A percentile compares a stretch with the other conserved stretches of the same genome.
Evolutionary conservation across 257 asterid genomes (phyloP).

Genomic region (Nyctanthes arbortristis): DNA sequence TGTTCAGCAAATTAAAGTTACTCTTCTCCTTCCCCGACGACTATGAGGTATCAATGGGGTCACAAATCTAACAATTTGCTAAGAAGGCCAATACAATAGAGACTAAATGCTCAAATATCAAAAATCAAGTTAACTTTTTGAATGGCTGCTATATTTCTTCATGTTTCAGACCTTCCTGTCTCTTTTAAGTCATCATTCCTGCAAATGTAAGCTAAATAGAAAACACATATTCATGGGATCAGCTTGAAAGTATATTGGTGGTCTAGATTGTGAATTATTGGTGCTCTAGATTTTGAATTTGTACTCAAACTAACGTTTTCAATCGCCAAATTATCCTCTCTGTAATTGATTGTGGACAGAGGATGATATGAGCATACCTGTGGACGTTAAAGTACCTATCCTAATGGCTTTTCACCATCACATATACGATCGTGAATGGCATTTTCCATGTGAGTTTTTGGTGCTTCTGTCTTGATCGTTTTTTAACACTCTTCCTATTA

Average conservation of each 20-base stretch:
- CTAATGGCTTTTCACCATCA: slow-evolving; percentile 80
- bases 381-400: slow-evolving; percentile 87
- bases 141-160: not conserved
- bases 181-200: not conserved
- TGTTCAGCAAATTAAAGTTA: not conserved
- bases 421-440: slow-evolving; percentile 83
- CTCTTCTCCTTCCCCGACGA: not conserved
- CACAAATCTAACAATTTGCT: not conserved
- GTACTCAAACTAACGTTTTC: slow-evolving; percentile 12
- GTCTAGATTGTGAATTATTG: not conserved
- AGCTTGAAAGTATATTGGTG: not conserved
- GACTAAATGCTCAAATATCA: not conserved
- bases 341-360: slow-evolving; percentile 56
- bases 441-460: slow-evolving; percentile 83
- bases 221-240: not conserved
- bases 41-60: not conserved
- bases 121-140: not conserved
- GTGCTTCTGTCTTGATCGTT: slow-evolving; percentile 18
- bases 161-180: not conserved
- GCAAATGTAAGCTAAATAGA: not conserved
- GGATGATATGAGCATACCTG: slow-evolving; percentile 92
- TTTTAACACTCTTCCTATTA: slow-evolving; percentile 2
- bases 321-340: not conserved
- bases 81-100: not conserved
- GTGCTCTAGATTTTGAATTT: not conserved